Evolutionary conservation across 306 rosid species (phyloP), one percentile per base, ranked within the genome.

Genomic region (Styphnolobium japonicum): DNA sequence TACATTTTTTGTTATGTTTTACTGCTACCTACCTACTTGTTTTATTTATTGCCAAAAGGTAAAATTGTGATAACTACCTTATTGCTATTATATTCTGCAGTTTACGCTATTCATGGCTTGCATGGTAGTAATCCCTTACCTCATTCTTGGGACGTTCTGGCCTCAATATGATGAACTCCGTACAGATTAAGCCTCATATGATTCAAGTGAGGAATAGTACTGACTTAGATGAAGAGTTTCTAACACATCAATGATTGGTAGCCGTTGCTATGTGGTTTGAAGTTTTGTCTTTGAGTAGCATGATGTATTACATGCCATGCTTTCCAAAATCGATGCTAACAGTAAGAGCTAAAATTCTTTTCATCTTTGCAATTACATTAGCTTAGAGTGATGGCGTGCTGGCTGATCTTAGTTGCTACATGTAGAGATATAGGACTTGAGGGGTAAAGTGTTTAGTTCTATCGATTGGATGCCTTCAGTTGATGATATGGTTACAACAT

Each of bases 81-180:
- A 58, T 71, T 81, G 55, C 58, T 84, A 51, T 77, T 69, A 2
- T 75, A 27, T 69, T 77, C 34, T 90, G 93, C 99, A 96, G 99
- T 96, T 93, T 83, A 93, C 99, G 6, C 85, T 93, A 73, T 96
- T 96, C 89, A 96, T 96, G 98, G 96, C 97, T 58, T 83, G 89
- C 91, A 96, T 91, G 98, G 92, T 96, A 75, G 87, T 91, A 81
- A 84, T 90, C 82, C 99, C 98, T 48, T 86, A 80, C 88, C 83
- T 93, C 56, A 79, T 89, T 78, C 85, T 91, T 33, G 96, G 92
- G 86, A 91, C 81, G 57, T 89, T 90, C 71, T 85, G 88, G 82
- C 90, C 89, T 18, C 93, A 93, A 70, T 74, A 71, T 27, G 92
- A 91, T 55, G 89, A 76, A 79, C 83, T 93, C 79, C 99, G 99